Percentiles rank a stretch among this genome's conserved stretches.
These are phyloP conservation scores for Ilex aquifolium DNA, from an alignment of 257 asterid species.

Conservation along the genomic window DNA sequence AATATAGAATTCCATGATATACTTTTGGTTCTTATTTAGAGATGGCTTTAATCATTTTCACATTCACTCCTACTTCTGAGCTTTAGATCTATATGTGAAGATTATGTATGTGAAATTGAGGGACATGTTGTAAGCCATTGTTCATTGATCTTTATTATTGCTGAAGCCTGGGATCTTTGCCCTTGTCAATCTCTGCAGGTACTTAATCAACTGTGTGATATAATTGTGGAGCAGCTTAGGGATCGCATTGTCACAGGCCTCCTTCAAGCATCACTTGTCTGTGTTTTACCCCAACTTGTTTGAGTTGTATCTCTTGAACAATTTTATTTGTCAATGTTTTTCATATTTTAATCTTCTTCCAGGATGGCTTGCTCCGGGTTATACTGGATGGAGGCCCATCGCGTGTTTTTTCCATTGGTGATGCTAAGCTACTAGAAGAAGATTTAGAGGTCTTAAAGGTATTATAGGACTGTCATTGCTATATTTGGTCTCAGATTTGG, in stretches of 20 bases:
- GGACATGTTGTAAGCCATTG: too few species aligned
- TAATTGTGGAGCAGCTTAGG: conserved; percentile 84
- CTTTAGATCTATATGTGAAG: too few species aligned
- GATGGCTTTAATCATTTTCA: too few species aligned
- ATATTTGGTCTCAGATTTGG: not conserved
- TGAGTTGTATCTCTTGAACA: not conserved
- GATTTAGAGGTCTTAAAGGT: conserved; percentile 92
- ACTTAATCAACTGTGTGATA: conserved; percentile 79
- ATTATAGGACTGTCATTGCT: conserved; percentile 4
- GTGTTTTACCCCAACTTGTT: conserved; percentile 4
- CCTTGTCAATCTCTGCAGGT: conserved; percentile 46
- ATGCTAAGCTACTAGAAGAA: conserved; percentile 83
- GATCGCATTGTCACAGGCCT: conserved; percentile 96
- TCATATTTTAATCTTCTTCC: conserved; percentile 20
- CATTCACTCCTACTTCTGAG: too few species aligned
- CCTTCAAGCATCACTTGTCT: conserved; percentile 94
- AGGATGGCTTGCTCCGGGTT: conserved; percentile 90
- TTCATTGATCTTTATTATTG: too few species aligned
- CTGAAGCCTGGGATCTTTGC: not conserved
- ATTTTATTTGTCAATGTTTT: conserved; percentile 3
- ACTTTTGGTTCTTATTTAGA: too few species aligned
- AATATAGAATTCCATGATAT: too few species aligned
- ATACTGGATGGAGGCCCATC: conserved; percentile 87
- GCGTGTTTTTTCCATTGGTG: conserved; percentile 63
- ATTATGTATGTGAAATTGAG: too few species aligned